Evolutionary conservation across 345 rosid species (phyloP).

Genomic region (Salix suchowensis): DNA sequence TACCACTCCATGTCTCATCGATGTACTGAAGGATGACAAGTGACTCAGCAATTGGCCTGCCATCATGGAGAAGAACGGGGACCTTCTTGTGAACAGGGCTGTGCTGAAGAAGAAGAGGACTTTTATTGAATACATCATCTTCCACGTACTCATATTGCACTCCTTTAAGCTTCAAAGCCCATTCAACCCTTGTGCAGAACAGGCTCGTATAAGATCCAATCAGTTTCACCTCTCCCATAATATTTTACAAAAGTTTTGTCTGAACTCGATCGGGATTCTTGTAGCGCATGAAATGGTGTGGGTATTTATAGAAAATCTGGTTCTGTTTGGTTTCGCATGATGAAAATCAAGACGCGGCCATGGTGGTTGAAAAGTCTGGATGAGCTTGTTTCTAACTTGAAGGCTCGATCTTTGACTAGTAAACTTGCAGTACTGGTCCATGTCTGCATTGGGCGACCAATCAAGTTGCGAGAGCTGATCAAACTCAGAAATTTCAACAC

Average conservation of each 20-base stretch:
- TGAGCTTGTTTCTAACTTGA: no score
- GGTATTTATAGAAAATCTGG: background rate
- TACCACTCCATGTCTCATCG: background rate
- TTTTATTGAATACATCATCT: slow-evolving; percentile 10
- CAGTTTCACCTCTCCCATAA: slow-evolving; percentile 4
- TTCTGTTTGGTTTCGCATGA: background rate
- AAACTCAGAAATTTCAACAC: no score
- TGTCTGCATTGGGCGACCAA: no score
- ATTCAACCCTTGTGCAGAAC: slow-evolving; percentile 14
- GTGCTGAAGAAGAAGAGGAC: background rate
- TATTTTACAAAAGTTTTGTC: background rate
- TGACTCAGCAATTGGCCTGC: slow-evolving; percentile 8
- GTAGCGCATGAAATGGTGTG: background rate
- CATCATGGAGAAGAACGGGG: slow-evolving; percentile 8
- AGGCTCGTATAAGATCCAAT: slow-evolving; percentile 2
- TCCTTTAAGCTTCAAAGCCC: slow-evolving; percentile 17
- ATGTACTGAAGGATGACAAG: slow-evolving; percentile 16
- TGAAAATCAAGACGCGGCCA: background rate
- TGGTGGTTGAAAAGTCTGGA: background rate
- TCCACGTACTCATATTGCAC: slow-evolving; percentile 11
- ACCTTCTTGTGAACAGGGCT: slow-evolving; percentile 21
- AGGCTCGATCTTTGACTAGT: no score
- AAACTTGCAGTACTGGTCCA: no score
- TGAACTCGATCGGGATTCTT: background rate
- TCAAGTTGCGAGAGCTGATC: no score